Base-by-base conservation (phyloP, 2,329 filamentous ascomycete genomes). In the Clonostachys solani region DNA sequence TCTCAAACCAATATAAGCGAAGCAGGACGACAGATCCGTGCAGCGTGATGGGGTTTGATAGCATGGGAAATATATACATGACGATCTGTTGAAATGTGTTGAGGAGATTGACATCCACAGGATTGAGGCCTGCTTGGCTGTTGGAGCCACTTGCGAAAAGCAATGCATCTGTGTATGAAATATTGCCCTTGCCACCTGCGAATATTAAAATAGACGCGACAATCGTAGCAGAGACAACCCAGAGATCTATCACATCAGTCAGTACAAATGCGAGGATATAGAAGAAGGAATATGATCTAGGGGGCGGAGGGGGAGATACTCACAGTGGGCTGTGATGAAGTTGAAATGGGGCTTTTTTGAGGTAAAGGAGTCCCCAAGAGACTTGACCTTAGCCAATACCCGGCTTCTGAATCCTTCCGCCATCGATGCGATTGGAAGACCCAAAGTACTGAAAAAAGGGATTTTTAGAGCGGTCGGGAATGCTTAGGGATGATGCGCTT, bases 1-100 rank as follows among this genome's bases (percentile, higher is more conserved):
- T 96, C 67, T 99, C 92, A 62, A 99, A 99, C 92, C 92, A 99
- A 68, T 96, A 96, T 2, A 99, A 74, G 23, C 94, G 87, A 13
- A 97, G 77, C 56, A 96, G 92, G 8, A 99, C 94, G 41, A 99
- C 90, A 41, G 82, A 87, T 3, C 87, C 82, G 60, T 95, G 84
- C 57, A 96, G 85, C 42, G 87, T 84, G 51, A 96, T 94, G 1
- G 91, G 91, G 44, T 90, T 95, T 23, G 86, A 83, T 12, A 89
- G 57, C 74, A 90, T 84, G 5, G 86, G 74, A 38, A 89, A 74
- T 7, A 91, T 58, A 57, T 86, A 91, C 23, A 95, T 69, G 44
- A 87, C 75, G 40, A 89, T 64, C 67, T 94, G 87, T 61, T 89
- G 86, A 52, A 86, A 88, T 5, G 83, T 86, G 52, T 80, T 82